A percentile compares a stretch with the other conserved stretches of the same genome.
These are phyloP conservation scores for Bombardia bombarda DNA, from an alignment of 495 filamentous ascomycete genomes.

Conservation along the genomic window DNA sequence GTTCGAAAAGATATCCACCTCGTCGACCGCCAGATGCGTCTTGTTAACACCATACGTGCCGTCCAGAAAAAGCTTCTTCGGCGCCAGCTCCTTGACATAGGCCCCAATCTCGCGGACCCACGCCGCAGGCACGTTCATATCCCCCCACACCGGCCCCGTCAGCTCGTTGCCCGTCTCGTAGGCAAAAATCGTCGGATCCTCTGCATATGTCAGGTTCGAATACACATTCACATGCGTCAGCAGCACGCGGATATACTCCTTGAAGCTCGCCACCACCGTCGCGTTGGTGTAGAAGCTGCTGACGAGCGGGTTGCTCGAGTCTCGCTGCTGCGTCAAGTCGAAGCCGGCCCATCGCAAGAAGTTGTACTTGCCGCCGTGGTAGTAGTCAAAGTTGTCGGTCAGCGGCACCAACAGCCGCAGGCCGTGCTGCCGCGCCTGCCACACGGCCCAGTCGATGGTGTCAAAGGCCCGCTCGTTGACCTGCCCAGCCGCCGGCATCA, in stretches of 20 bases:
- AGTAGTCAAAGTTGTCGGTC: conserved; percentile 45
- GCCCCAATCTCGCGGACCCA: conserved; percentile 42
- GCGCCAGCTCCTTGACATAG: conserved; percentile 42
- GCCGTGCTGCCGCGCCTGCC: conserved; percentile 42
- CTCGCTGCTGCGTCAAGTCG: conserved; percentile 30
- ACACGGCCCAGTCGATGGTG: conserved; percentile 47
- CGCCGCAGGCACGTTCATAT: conserved; percentile 38
- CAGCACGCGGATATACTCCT: conserved; percentile 42
- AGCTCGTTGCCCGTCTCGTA: conserved; percentile 52
- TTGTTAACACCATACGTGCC: conserved; percentile 49
- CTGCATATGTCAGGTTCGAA: conserved; percentile 46
- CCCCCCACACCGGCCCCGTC: conserved; percentile 31
- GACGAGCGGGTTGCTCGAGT: conserved; percentile 31
- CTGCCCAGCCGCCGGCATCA: conserved; percentile 36
- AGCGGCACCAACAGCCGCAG: conserved; percentile 42
- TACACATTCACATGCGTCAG: conserved; percentile 45
- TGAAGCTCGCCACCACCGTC: conserved; percentile 39
- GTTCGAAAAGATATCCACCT: conserved; percentile 45
- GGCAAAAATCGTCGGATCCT: conserved; percentile 49
- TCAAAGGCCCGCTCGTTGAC: conserved; percentile 43
- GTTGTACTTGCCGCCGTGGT: conserved; percentile 50
- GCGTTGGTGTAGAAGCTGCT: conserved; percentile 47
- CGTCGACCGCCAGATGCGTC: conserved; percentile 36
- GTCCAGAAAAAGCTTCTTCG: conserved; percentile 43
- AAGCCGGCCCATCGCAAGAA: conserved; percentile 47